These are phyloP conservation scores for Colletotrichum sp. DNA, from an alignment of 2,329 filamentous ascomycete species.

Conservation along the genomic window DNA sequence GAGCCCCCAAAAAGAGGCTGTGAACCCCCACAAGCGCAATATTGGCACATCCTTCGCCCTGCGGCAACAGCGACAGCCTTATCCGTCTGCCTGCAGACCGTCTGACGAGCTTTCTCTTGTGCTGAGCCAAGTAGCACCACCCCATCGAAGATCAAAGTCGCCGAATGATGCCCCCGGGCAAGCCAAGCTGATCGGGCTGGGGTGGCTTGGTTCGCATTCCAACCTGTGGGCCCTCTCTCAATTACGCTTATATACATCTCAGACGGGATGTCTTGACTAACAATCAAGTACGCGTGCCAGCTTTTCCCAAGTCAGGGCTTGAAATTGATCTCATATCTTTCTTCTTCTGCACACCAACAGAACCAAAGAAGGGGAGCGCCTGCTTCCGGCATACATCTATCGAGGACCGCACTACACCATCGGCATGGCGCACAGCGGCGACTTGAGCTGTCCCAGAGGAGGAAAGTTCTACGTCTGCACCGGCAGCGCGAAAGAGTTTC, in stretches of 20 bases:
- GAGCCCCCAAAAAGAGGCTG: constrained; percentile 3
- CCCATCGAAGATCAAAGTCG: not conserved
- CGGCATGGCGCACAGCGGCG: constrained; percentile 8
- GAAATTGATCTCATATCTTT: not conserved
- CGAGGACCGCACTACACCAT: not conserved
- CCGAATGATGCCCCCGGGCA: not conserved
- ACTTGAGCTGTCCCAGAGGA: constrained; percentile 33
- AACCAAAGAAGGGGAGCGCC: not conserved
- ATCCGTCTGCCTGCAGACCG: constrained; percentile 3
- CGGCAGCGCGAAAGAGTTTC: constrained; percentile 34
- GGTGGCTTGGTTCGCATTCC: not conserved
- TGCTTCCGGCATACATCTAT: not conserved
- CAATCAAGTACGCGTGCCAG: not conserved
- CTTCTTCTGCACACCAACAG: not conserved
- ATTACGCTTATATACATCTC: not conserved
- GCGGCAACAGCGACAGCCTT: not conserved
- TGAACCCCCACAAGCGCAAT: not conserved
- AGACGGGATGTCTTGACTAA: not conserved
- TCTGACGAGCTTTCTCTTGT: not conserved
- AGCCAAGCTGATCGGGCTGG: not conserved
- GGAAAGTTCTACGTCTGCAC: constrained; percentile 42
- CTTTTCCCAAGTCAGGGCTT: not conserved
- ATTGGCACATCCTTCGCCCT: constrained; percentile 3
- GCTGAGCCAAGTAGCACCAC: not conserved
- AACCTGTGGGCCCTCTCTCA: not conserved